Conservation (phyloP, 2,329 filamentous ascomycete species). For the Verticillium dahliae region DNA sequence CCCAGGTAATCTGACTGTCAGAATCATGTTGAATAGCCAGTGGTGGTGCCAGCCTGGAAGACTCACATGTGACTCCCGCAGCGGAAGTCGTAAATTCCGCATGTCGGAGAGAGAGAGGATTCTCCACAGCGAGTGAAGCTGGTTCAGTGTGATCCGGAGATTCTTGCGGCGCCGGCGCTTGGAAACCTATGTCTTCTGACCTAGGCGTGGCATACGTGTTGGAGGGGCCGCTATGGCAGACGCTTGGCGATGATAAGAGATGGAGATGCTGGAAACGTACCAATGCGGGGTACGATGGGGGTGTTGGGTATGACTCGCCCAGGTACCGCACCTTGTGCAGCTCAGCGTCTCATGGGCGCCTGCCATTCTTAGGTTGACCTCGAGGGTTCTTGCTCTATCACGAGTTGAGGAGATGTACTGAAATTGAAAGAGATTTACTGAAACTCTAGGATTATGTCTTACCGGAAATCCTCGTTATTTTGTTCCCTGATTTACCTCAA, state of each 20-base stretch:
- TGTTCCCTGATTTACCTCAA: too few species aligned
- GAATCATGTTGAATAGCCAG: not conserved
- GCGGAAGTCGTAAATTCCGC: slow-evolving; percentile 33
- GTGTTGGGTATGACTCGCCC: not conserved
- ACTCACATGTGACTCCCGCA: slow-evolving; percentile 35
- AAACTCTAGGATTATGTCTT: too few species aligned
- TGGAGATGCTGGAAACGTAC: not conserved
- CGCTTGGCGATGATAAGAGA: not conserved
- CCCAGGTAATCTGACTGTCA: slow-evolving; percentile 39
- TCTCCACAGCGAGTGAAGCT: slow-evolving; percentile 24
- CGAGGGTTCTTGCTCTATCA: too few species aligned
- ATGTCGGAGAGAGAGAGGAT: slow-evolving; percentile 32
- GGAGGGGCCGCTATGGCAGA: slow-evolving; percentile 7
- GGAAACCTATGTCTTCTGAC: not conserved
- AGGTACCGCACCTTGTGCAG: too few species aligned
- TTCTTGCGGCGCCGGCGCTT: slow-evolving; percentile 11
- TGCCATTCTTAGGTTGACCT: too few species aligned
- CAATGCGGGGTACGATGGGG: not conserved
- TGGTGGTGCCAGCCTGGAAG: not conserved
- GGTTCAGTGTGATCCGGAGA: slow-evolving; percentile 19
- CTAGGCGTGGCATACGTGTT: not conserved
- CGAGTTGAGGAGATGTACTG: too few species aligned
- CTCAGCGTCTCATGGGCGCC: too few species aligned
- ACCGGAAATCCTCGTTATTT: too few species aligned
- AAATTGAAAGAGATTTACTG: too few species aligned